These are phyloP conservation scores for Arthrobotrys entomopaga DNA, from an alignment of 2,329 filamentous ascomycete species.

Conservation along the genomic window DNA sequence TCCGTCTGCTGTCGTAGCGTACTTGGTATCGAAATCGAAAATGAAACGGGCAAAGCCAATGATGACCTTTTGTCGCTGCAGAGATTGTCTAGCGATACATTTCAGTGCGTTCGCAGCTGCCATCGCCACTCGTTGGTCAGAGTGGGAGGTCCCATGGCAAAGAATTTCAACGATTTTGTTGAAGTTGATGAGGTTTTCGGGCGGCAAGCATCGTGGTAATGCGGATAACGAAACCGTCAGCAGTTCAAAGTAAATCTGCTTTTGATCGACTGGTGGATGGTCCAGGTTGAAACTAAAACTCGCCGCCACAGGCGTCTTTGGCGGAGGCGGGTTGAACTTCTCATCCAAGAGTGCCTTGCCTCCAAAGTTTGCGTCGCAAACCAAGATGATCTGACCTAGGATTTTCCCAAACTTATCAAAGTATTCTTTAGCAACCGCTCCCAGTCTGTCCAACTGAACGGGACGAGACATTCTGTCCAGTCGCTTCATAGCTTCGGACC, in stretches of 20 bases:
- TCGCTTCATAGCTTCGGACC: constrained; percentile 58
- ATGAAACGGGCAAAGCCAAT: constrained; percentile 98
- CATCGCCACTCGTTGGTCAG: constrained; percentile 88
- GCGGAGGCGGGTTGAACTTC: constrained; percentile 85
- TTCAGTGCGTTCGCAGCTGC: constrained; percentile 94
- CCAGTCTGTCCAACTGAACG: constrained; percentile 72
- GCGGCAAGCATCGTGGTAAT: constrained; percentile 88
- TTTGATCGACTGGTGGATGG: constrained; percentile 79
- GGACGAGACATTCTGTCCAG: constrained; percentile 70
- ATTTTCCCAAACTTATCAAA: constrained; percentile 95
- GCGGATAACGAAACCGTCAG: constrained; percentile 95
- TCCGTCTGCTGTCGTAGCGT: constrained; percentile 97
- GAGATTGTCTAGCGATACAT: constrained; percentile 87
- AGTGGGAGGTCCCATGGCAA: constrained; percentile 95
- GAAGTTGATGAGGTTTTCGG: constrained; percentile 79
- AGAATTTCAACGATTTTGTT: constrained; percentile 92
- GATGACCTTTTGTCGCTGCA: constrained; percentile 89
- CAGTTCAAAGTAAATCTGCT: constrained; percentile 94
- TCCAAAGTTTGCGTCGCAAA: constrained; percentile 96
- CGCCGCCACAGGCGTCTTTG: constrained; percentile 94
- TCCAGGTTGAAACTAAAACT: constrained; percentile 95
- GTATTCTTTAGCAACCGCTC: constrained; percentile 81
- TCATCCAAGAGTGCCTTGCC: constrained; percentile 95
- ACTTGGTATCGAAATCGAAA: constrained; percentile 97
- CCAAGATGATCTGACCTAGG: constrained; percentile 91